Evolutionary conservation across 164 flowering plant genomes (phyloP).

Genomic region (Magnolia officinalis): DNA sequence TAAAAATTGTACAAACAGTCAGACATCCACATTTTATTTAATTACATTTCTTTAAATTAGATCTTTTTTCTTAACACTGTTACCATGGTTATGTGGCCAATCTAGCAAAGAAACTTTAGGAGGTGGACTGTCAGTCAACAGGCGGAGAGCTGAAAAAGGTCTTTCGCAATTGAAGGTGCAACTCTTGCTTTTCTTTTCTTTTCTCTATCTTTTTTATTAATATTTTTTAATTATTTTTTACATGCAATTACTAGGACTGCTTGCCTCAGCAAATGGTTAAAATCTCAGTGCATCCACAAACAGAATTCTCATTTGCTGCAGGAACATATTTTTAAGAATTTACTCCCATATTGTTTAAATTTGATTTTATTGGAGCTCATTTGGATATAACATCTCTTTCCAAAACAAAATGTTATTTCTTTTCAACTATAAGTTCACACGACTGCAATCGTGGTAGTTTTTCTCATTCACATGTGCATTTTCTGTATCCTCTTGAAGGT

Average conservation of each 20-base stretch:
- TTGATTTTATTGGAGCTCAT: not conserved
- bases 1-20: not conserved
- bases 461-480: not conserved
- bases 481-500: conserved; percentile 35
- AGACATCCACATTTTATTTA: not conserved
- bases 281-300: not conserved
- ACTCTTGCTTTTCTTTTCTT: not conserved
- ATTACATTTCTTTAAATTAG: not conserved
- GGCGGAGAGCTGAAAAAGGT: conserved; percentile 74
- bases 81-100: not conserved
- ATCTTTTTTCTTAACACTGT: not conserved
- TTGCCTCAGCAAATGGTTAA: not conserved
- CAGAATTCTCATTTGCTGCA: not conserved
- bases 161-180: conserved; percentile 69
- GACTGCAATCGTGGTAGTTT: not conserved
- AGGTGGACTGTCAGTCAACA: conserved; percentile 81
- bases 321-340: too few relatives aligned
- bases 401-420: not conserved
- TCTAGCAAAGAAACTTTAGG: conserved; percentile 87
- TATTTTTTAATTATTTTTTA: not conserved
- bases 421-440: not conserved
- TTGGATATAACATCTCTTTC: not conserved
- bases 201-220: not conserved
- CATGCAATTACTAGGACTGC: not conserved
- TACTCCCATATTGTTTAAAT: not conserved